These are phyloP conservation scores for Epichloe sp. DNA, from an alignment of 2,329 filamentous ascomycete genomes.

Conservation along the genomic window DNA sequence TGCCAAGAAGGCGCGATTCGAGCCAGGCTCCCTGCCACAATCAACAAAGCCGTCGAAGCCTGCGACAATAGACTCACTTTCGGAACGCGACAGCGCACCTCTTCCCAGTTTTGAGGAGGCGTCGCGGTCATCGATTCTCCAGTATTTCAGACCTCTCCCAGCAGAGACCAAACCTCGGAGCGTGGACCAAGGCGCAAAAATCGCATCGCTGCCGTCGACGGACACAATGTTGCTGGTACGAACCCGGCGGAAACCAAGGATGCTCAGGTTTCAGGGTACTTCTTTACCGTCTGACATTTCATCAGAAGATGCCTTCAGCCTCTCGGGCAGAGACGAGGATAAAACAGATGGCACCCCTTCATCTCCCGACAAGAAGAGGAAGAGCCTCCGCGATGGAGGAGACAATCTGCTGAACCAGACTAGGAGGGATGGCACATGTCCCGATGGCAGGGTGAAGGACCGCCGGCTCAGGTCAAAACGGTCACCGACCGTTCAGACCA, in stretches of 20 bases:
- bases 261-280: slow-evolving; percentile 16
- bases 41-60: not conserved
- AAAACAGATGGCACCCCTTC: not conserved
- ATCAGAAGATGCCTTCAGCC: not conserved
- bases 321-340: slow-evolving; percentile 1
- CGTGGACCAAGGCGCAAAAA: slow-evolving; percentile 3
- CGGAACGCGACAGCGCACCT: not conserved
- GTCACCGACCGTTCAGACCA: slow-evolving; percentile 24
- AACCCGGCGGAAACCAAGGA: slow-evolving; percentile 13
- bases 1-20: slow-evolving; percentile 14
- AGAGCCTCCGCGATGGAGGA: not conserved
- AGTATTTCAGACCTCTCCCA: slow-evolving; percentile 26
- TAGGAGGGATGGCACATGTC: not conserved
- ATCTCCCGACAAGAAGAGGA: not conserved
- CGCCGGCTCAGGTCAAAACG: not conserved
- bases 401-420: not conserved
- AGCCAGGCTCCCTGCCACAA: not conserved
- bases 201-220: slow-evolving; percentile 9
- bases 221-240: not conserved
- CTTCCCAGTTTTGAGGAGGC: not conserved
- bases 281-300: slow-evolving; percentile 7
- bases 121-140: slow-evolving; percentile 23
- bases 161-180: slow-evolving; percentile 2
- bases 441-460: slow-evolving; percentile 1
- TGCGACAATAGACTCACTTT: not conserved